Evolutionary conservation across 1,139 yeast genomes (phyloP).

Genomic region (Waltiozyma sp.): DNA sequence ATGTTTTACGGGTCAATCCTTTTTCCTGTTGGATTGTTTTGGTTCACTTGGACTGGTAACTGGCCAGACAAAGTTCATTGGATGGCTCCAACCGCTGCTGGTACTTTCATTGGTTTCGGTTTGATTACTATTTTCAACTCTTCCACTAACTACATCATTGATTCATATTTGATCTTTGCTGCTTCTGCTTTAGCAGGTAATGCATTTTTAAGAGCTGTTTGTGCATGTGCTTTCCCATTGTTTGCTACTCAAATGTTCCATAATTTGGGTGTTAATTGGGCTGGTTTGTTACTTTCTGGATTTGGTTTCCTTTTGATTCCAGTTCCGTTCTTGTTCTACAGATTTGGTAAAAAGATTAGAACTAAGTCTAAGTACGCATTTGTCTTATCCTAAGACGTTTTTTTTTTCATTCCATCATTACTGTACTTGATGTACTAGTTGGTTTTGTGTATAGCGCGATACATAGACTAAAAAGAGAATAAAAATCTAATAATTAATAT

Average conservation of each 20-base stretch:
- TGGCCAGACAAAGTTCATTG: constrained; percentile 60
- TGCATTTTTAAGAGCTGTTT: constrained; percentile 57
- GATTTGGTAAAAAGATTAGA: constrained; percentile 54
- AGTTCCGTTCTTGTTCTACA: constrained; percentile 64
- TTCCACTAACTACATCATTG: constrained; percentile 70
- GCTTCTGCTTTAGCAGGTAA: constrained; percentile 90
- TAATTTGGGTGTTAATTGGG: constrained; percentile 72
- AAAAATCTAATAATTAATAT: too few relatives aligned
- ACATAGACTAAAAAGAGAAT: too few relatives aligned
- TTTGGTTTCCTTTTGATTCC: constrained; percentile 53
- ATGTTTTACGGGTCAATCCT: constrained; percentile 59
- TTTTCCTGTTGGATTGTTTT: constrained; percentile 69
- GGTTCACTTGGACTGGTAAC: constrained; percentile 83
- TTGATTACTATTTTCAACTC: constrained; percentile 68
- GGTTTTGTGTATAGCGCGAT: too few relatives aligned
- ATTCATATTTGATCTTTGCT: constrained; percentile 66
- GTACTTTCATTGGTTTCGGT: constrained; percentile 64
- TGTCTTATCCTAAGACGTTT: constrained; percentile 15
- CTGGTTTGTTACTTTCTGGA: constrained; percentile 66
- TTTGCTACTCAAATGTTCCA: constrained; percentile 67
- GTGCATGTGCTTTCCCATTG: constrained; percentile 73
- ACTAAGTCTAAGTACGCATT: constrained; percentile 56
- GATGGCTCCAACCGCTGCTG: constrained; percentile 78
- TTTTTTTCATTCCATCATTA: too few relatives aligned
- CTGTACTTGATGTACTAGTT: too few relatives aligned